Percentiles rank a stretch among this genome's conserved stretches.
phyloP scores from a whole-genome alignment of 768 basidiomycete genomes.

The Rhizopogon rudus region DNA sequence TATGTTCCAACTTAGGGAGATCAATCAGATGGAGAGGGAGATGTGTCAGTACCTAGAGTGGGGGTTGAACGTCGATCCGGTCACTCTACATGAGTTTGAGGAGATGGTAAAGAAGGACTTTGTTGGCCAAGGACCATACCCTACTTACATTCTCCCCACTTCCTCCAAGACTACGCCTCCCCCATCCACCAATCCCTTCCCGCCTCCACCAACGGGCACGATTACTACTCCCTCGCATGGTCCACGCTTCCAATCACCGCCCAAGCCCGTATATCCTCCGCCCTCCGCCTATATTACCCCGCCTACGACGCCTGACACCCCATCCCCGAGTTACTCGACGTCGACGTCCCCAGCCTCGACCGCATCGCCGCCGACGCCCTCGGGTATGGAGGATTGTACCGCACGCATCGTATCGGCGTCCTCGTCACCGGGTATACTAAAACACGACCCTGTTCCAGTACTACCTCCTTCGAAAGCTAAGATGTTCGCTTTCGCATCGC shows the following conservation, averaged over 20 bases:
- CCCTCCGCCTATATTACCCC: slow-evolving; percentile 20
- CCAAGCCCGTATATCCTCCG: slow-evolving; percentile 16
- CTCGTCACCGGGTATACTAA: slow-evolving; percentile 28
- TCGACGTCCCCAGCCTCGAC: slow-evolving; percentile 59
- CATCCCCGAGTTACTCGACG: slow-evolving; percentile 44
- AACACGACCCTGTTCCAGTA: slow-evolving; percentile 17
- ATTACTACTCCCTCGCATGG: slow-evolving; percentile 25
- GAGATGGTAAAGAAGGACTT: slow-evolving; percentile 58
- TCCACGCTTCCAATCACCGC: slow-evolving; percentile 26
- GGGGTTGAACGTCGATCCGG: slow-evolving; percentile 74
- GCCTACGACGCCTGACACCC: slow-evolving; percentile 46
- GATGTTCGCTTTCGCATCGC: slow-evolving; percentile 62
- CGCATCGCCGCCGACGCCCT: slow-evolving; percentile 55
- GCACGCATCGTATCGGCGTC: slow-evolving; percentile 43
- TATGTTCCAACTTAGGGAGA: slow-evolving; percentile 73
- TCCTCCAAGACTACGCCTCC: slow-evolving; percentile 55
- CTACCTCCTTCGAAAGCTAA: slow-evolving; percentile 42
- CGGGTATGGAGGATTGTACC: slow-evolving; percentile 44
- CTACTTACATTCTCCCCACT: slow-evolving; percentile 56
- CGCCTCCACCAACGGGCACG: slow-evolving; percentile 23
- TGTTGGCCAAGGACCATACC: slow-evolving; percentile 49
- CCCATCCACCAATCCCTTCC: slow-evolving; percentile 26
- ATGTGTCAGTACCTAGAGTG: slow-evolving; percentile 90
- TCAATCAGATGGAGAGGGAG: slow-evolving; percentile 80
- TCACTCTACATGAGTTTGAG: slow-evolving; percentile 58